These are phyloP conservation scores for Pharus latifolius DNA, from an alignment of 176 grass and related monocot species.

Conservation along the genomic window DNA sequence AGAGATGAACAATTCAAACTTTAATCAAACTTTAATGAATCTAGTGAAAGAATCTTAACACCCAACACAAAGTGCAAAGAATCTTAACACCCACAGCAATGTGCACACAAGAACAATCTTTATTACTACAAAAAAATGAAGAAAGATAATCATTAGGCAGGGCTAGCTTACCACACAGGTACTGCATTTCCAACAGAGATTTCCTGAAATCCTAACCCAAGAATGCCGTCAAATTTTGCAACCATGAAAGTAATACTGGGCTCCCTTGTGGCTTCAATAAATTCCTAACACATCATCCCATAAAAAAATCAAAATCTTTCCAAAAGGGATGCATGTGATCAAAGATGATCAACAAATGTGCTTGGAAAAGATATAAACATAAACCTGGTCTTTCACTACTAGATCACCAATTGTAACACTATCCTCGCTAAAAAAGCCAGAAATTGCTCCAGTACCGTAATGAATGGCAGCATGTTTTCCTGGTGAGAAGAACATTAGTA, in stretches of 20 bases:
- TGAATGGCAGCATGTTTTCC: slow-evolving; percentile 77
- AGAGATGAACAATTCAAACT: background rate
- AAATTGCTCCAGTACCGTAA: slow-evolving; percentile 81
- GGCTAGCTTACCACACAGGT: slow-evolving; percentile 64
- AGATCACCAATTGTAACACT: slow-evolving; percentile 63
- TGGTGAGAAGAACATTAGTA: slow-evolving; percentile 26
- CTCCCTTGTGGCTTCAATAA: slow-evolving; percentile 91
- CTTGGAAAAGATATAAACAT: background rate
- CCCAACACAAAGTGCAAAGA: too few species aligned
- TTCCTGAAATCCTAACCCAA: slow-evolving; percentile 89
- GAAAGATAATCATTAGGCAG: background rate
- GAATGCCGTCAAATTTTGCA: slow-evolving; percentile 96
- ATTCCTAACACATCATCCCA: slow-evolving; percentile 37
- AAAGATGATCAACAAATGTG: background rate
- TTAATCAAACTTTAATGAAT: too few species aligned
- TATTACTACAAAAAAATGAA: background rate
- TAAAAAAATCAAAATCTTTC: background rate
- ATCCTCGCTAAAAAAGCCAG: slow-evolving; percentile 83
- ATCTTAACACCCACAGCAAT: background rate
- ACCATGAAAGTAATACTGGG: slow-evolving; percentile 76
- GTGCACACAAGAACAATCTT: background rate
- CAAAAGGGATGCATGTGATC: background rate
- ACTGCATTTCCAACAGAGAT: slow-evolving; percentile 78
- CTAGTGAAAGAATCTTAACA: background rate
- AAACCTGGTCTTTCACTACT: slow-evolving; percentile 66